Evolutionary conservation across 345 rosid genomes (phyloP).

Genomic region (Melastoma malabathricum): DNA sequence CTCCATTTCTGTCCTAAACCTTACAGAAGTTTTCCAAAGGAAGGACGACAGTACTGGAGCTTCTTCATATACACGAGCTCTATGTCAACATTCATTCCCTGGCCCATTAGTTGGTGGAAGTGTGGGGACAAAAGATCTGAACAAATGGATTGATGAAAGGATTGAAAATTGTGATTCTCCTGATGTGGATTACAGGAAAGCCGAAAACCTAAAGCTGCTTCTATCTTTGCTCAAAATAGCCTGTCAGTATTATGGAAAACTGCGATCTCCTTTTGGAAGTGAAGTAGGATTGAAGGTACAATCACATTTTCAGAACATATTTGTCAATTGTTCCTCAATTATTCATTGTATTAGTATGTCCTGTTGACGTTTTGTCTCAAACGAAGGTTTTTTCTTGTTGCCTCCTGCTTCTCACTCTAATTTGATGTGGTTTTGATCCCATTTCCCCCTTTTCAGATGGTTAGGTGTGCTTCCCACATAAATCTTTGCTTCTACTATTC

Average conservation of each 20-base stretch:
- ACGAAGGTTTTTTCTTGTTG: too few species aligned
- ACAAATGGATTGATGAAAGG: conserved; percentile 94
- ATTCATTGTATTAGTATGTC: not conserved
- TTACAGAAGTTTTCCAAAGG: conserved; percentile 56
- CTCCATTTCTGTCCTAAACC: conserved; percentile 52
- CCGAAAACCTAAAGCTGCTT: conserved; percentile 53
- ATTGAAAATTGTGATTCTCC: conserved; percentile 48
- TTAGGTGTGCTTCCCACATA: too few species aligned
- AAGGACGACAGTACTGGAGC: conserved; percentile 7
- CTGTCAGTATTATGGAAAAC: conserved; percentile 91
- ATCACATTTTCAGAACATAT: not conserved
- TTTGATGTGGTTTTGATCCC: too few species aligned
- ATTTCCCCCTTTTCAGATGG: too few species aligned
- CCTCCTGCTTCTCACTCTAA: too few species aligned
- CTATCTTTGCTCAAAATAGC: conserved; percentile 83
- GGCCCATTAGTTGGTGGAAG: conserved; percentile 95
- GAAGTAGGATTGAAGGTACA: conserved; percentile 55
- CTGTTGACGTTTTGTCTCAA: too few species aligned
- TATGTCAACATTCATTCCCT: conserved; percentile 68
- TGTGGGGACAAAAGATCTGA: conserved; percentile 77
- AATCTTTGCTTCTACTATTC: too few species aligned
- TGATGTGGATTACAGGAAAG: conserved; percentile 40
- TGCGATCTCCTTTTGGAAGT: conserved; percentile 79
- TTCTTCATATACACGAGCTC: conserved; percentile 51
- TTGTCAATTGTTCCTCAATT: not conserved